These are phyloP conservation scores for Emydomyces testavorans DNA, from an alignment of 2,329 filamentous ascomycete genomes.

Conservation along the genomic window DNA sequence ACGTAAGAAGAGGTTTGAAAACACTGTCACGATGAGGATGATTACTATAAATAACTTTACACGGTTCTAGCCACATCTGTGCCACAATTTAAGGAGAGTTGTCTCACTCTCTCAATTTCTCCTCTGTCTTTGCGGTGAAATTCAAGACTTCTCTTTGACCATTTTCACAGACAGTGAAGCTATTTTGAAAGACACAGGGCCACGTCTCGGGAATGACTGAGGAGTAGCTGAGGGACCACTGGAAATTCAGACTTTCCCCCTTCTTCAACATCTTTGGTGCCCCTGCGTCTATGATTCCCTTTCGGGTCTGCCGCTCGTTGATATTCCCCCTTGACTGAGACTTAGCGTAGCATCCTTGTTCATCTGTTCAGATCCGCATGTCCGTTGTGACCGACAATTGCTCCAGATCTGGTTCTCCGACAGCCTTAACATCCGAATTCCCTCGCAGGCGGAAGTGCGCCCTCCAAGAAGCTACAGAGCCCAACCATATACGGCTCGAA, in stretches of 20 bases:
- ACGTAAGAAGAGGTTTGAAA: too few relatives aligned
- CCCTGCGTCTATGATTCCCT: neutral
- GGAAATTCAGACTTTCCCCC: neutral
- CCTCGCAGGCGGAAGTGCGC: constrained; percentile 43
- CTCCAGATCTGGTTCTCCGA: constrained; percentile 42
- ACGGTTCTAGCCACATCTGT: neutral
- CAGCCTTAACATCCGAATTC: constrained; percentile 40
- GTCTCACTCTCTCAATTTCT: neutral
- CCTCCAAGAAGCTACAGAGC: constrained; percentile 22
- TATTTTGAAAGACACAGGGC: neutral
- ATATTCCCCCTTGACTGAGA: constrained; percentile 2
- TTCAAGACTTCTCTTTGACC: neutral
- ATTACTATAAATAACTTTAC: neutral
- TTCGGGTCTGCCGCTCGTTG: constrained; percentile 12
- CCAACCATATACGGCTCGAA: constrained; percentile 27
- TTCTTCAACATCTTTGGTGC: neutral
- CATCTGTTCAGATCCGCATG: constrained; percentile 35
- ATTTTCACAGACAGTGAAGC: neutral
- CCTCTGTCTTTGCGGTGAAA: neutral
- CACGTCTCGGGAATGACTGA: neutral
- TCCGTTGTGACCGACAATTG: constrained; percentile 44
- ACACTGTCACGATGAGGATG: too few relatives aligned
- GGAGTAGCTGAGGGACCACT: neutral
- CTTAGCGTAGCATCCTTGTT: constrained; percentile 4
- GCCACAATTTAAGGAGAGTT: neutral